Conservation (phyloP, 2,329 filamentous ascomycete genomes). For the Tolypocladium tropicale region DNA sequence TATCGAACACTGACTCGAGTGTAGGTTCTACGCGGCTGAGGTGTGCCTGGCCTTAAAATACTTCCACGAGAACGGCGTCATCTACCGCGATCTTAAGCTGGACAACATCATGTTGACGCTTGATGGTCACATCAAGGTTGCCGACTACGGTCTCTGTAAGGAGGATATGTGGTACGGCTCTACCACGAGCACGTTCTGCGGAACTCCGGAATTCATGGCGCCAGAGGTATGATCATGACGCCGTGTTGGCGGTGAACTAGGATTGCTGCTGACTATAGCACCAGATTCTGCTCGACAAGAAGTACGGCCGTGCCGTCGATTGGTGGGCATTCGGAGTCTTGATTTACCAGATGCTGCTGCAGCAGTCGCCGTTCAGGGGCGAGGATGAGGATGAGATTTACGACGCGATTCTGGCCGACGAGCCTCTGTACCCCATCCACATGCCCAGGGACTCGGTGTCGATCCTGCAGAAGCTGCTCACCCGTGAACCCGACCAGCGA, state of each 20-base stretch:
- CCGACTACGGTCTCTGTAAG: constrained; percentile 96
- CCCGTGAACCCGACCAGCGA: constrained; percentile 84
- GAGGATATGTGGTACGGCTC: constrained; percentile 99
- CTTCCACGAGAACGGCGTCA: constrained; percentile 98
- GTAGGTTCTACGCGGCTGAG: constrained; percentile 89
- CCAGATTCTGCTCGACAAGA: constrained; percentile 93
- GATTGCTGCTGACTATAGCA: constrained; percentile 17
- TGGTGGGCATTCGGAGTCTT: constrained; percentile 99
- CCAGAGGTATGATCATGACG: constrained; percentile 59
- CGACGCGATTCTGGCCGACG: constrained; percentile 93
- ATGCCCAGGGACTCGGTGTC: constrained; percentile 98
- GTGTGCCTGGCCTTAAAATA: constrained; percentile 97
- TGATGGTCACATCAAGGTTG: constrained; percentile 97
- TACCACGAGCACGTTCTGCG: constrained; percentile 95
- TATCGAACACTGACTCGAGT: constrained; percentile 8
- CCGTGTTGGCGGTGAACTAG: too few species aligned
- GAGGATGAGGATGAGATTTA: constrained; percentile 99
- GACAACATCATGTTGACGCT: constrained; percentile 86
- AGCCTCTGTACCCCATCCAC: constrained; percentile 94
- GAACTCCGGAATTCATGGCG: constrained; percentile 99
- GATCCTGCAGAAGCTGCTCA: constrained; percentile 94
- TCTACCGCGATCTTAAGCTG: constrained; percentile 94
- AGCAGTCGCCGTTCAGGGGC: constrained; percentile 96
- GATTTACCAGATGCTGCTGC: constrained; percentile 98
- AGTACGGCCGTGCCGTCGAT: constrained; percentile 92